Base-by-base conservation (phyloP, 345 rosid species). In the Arabidopsis suecica region DNA sequence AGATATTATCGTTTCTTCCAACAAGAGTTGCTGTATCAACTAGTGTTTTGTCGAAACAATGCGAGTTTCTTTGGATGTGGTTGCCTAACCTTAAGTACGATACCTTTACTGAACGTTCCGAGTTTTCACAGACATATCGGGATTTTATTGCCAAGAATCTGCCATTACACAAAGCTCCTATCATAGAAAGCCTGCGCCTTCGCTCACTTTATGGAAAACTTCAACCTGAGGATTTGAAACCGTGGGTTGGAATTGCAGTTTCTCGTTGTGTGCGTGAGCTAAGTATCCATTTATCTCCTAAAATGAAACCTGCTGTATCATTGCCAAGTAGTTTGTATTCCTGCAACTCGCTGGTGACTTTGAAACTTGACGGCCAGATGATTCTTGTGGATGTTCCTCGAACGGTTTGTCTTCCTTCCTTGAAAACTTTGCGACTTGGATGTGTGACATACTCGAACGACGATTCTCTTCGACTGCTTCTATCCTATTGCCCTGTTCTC, bases 181-280 rank as follows among this genome's bases (percentile, higher is more conserved):
- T 62, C 13, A 23, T 62, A 4, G 67, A 62, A 62, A 41, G 22
- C 67, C 4, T 62, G 37, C 6, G 4, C 2, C 51, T 62, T 33
- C 1, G 1, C 0, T 61, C 4, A 7, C 1, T 6, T 23, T 0
- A 0, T 0, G 1, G 0, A 40, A 7, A 1, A 12, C 0, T 23
- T 61, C 12, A 3, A 2, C 50, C 66, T 13, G 13, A 41, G 28
- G 50, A 61, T 41, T 23, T 61, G 11, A 4, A 61, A 7, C 1
- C 3, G 1, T 62, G 67, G 67, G 22, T 7, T 42, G 12, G 23
- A 1, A 62, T 14, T 25, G 37, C 22, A 6, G 37, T 62, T 25
- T 62, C 51, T 41, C 67, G 67, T 0, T 2, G 67, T 4, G 2
- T 62, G 1, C 22, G 22, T 42, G 50, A 41, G 49, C 50, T 62